A percentile compares a stretch with the other conserved stretches of the same genome.
phyloP scores from a whole-genome alignment of 2,329 filamentous ascomycete genomes.

The Fusarium mangiferae region DNA sequence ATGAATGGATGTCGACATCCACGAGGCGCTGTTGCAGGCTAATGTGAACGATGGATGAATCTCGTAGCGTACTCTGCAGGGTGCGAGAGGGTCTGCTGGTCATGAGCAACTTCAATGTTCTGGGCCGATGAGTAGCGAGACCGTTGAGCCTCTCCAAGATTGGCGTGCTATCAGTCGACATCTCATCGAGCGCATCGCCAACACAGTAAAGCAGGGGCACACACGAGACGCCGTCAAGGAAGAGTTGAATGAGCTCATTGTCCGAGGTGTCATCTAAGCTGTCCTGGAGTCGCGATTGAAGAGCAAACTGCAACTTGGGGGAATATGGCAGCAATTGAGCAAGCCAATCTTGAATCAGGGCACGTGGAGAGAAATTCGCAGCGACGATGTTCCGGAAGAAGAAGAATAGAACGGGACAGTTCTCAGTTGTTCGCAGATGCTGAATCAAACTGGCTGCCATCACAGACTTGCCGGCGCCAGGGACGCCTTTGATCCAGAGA shows the following conservation, averaged over 20 bases:
- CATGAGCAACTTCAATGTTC: constrained; percentile 35
- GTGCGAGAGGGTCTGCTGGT: constrained; percentile 36
- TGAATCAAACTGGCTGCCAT: constrained; percentile 39
- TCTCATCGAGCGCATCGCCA: constrained; percentile 39
- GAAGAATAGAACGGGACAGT: constrained; percentile 36
- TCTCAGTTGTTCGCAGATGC: constrained; percentile 28
- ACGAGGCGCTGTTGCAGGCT: constrained; percentile 38
- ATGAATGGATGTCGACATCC: constrained; percentile 30
- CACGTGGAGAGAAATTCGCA: constrained; percentile 35
- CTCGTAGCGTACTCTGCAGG: constrained; percentile 27
- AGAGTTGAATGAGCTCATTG: constrained; percentile 34
- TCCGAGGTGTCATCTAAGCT: constrained; percentile 32
- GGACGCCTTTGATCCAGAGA: constrained; percentile 44
- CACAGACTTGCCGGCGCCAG: constrained; percentile 42
- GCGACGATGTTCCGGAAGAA: constrained; percentile 42
- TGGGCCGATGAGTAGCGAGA: constrained; percentile 31
- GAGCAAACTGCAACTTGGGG: constrained; percentile 32
- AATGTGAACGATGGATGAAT: constrained; percentile 38
- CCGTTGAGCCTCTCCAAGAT: constrained; percentile 35
- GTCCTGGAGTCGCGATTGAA: constrained; percentile 21
- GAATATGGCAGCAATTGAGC: constrained; percentile 36
- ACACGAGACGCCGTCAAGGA: constrained; percentile 24
- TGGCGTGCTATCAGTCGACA: constrained; percentile 27
- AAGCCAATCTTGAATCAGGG: constrained; percentile 39
- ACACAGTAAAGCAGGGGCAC: constrained; percentile 38